Evolutionary conservation across 345 rosid genomes (phyloP), one percentile per base, ranked within the genome.

Genomic region (Eucalyptus sp.): DNA sequence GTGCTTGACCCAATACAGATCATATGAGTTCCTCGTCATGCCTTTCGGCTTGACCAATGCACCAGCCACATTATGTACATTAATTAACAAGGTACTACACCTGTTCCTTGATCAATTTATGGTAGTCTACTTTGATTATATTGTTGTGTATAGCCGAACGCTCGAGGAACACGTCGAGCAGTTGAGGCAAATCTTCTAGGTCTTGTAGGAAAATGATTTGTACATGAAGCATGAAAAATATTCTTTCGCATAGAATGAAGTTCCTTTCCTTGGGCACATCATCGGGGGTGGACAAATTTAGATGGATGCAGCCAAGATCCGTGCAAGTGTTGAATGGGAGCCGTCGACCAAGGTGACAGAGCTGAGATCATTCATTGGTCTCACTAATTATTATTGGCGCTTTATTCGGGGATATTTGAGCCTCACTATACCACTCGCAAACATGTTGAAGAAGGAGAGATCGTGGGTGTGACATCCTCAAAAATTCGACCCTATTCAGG

Each of bases 371-470:
- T 52, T 52, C 22, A 1, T 52, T 17, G 56, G 22, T 5, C 7
- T 52, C 3, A 17, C 3, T 1, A 52, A 52, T 6, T 52, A 16
- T 7, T 52, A 52, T 7, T 1, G 20, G 2, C 3, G 0, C 1
- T 16, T 52, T 6, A 6, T 52, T 2, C 8, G 8, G 22, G 56
- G 20, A 7, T 52, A 52, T 17, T 52, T 3, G 3, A 17, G 20
- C 1, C 17, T 52, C 3, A 52, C 20, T 0, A 8, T 17, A 6
- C 56, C 56, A 16, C 56, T 52, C 22, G 3, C 3, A 7, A 20
- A 52, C 7, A 52, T 52, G 22, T 18, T 52, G 3, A 52, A 51
- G 7, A 51, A 52, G 20, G 56, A 17, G 7, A 52, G 56, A 5
- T 4, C 1, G 8, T 52, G 44, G 8, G 44, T 43, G 44, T 43